Evolutionary conservation across 306 rosid genomes (phyloP).

Genomic region (Sesbania bispinosa): DNA sequence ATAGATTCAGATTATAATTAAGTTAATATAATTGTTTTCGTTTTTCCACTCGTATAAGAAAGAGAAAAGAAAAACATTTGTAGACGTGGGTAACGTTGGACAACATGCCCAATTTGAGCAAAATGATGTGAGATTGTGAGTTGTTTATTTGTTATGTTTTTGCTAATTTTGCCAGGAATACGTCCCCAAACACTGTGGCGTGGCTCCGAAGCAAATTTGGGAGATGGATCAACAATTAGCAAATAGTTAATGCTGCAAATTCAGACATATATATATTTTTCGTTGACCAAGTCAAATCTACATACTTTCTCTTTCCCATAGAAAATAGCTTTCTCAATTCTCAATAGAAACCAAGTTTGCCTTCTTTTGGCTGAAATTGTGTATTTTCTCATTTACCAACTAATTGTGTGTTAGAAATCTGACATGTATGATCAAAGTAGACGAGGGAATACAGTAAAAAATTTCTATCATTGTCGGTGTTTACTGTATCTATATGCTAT

Average conservation of each 20-base stretch:
- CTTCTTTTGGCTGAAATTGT: not conserved
- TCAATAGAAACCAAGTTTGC: too few species aligned
- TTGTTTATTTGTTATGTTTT: too few species aligned
- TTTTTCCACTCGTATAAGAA: too few species aligned
- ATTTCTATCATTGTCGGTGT: too few species aligned
- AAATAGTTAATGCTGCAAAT: constrained; percentile 57
- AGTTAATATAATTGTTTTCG: too few species aligned
- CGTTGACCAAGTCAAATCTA: too few species aligned
- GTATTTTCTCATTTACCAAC: not conserved
- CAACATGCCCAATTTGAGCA: not conserved
- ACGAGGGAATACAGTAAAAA: too few species aligned
- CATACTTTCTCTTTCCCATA: too few species aligned
- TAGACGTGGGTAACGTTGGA: not conserved
- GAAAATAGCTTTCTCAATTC: too few species aligned
- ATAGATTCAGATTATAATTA: too few species aligned
- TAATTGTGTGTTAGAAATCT: constrained; percentile 35
- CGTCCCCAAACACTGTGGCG: constrained; percentile 55
- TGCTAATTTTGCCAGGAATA: constrained; percentile 71
- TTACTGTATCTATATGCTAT: too few species aligned
- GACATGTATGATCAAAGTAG: constrained; percentile 27
- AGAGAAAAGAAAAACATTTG: too few species aligned
- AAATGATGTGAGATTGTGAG: constrained; percentile 30
- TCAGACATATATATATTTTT: constrained; percentile 70
- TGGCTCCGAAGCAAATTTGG: constrained; percentile 70
- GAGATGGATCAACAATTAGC: constrained; percentile 87